These are phyloP conservation scores for Citrus australasica DNA, from an alignment of 345 rosid species.

Conservation along the genomic window DNA sequence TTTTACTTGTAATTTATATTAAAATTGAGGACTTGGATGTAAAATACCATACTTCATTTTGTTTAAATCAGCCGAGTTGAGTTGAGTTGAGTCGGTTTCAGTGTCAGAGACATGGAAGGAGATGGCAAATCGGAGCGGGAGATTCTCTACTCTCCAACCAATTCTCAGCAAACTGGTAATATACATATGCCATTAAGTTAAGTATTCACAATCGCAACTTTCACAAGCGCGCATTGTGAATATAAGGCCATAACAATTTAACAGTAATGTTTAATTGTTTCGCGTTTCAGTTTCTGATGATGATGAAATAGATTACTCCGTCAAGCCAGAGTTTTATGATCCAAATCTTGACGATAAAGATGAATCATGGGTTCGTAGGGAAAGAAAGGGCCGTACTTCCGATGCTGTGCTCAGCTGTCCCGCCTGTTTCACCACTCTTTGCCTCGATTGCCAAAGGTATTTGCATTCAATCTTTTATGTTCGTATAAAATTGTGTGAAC, in stretches of 20 bases:
- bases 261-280: background rate
- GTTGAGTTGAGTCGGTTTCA: background rate
- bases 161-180: constrained; percentile 44
- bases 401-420: constrained; percentile 90
- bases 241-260: background rate
- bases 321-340: constrained; percentile 70
- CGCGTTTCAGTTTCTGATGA: constrained; percentile 60
- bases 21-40: background rate
- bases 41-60: background rate
- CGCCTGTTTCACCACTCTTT: constrained; percentile 78
- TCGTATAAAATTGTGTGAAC: background rate
- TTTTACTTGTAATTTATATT: no score
- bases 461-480: background rate
- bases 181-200: background rate
- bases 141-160: constrained; percentile 29
- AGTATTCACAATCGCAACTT: background rate
- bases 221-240: background rate
- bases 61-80: background rate
- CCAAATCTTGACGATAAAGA: constrained; percentile 66
- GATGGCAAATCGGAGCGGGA: background rate
- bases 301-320: constrained; percentile 64
- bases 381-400: constrained; percentile 50
- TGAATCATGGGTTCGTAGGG: constrained; percentile 55
- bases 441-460: constrained; percentile 80
- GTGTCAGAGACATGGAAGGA: constrained; percentile 14